Evolutionary conservation across 78 protist species (phyloP).

Genomic region (Paulinella micropora): DNA sequence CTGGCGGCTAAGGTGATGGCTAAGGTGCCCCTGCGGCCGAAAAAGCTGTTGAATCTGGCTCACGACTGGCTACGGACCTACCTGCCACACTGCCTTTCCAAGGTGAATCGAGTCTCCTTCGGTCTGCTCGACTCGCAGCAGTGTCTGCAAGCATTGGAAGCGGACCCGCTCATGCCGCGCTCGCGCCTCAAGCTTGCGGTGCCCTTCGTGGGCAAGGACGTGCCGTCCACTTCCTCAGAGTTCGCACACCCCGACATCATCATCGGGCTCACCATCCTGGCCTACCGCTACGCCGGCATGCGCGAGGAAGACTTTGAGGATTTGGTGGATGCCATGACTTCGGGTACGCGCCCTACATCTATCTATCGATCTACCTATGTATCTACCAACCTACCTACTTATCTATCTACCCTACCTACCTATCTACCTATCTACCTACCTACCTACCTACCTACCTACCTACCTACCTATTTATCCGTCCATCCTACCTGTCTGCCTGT

Average conservation of each 20-base stretch:
- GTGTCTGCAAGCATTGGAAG: not conserved
- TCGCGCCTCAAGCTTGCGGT: slow-evolving; percentile 28
- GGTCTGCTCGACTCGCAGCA: not conserved
- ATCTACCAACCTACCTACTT: too few relatives aligned
- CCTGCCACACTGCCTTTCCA: slow-evolving; percentile 35
- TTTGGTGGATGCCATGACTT: not conserved
- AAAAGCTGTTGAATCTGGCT: slow-evolving; percentile 29
- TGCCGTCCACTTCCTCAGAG: slow-evolving; percentile 29
- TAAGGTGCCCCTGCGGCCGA: not conserved
- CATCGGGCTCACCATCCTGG: slow-evolving; percentile 39
- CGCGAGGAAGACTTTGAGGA: slow-evolving; percentile 19
- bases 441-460: too few relatives aligned
- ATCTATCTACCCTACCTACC: too few relatives aligned
- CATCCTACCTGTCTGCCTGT: too few relatives aligned
- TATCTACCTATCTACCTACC: too few relatives aligned
- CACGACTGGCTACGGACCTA: slow-evolving; percentile 24
- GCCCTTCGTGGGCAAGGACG: slow-evolving; percentile 46
- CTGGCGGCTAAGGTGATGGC: too few relatives aligned
- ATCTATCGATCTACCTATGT: too few relatives aligned
- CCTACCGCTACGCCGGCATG: slow-evolving; percentile 41
- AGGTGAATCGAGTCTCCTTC: slow-evolving; percentile 44
- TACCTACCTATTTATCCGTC: too few relatives aligned
- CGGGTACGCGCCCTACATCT: too few relatives aligned
- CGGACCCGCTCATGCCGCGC: slow-evolving; percentile 26
- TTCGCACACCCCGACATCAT: slow-evolving; percentile 49